Percentiles rank a stretch among this genome's conserved stretches.
These are phyloP conservation scores for Talaromyces liani DNA, from an alignment of 495 filamentous ascomycete species.

Conservation along the genomic window DNA sequence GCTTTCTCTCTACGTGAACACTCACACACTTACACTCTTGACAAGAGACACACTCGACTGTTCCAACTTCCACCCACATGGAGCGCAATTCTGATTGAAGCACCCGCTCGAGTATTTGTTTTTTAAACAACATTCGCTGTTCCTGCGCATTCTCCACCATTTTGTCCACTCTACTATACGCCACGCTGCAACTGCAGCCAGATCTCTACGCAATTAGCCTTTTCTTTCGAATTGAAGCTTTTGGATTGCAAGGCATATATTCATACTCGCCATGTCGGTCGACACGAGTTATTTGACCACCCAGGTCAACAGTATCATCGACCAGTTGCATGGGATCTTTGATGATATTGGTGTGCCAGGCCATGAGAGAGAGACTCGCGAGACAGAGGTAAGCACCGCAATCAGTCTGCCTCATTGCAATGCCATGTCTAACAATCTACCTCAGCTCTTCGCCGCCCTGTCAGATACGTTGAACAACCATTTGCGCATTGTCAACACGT, in stretches of 20 bases:
- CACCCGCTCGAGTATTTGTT: neutral
- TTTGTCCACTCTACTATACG: neutral
- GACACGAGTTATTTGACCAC: slow-evolving; percentile 86
- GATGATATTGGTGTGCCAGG: slow-evolving; percentile 89
- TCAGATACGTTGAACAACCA: slow-evolving; percentile 84
- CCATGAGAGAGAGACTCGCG: slow-evolving; percentile 83
- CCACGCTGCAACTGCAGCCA: neutral
- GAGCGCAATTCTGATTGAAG: neutral
- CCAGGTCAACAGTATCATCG: slow-evolving; percentile 87
- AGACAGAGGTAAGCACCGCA: slow-evolving; percentile 62
- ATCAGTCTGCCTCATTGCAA: neutral
- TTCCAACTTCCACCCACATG: neutral
- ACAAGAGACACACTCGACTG: neutral
- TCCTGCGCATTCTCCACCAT: neutral
- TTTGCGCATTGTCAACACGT: slow-evolving; percentile 66
- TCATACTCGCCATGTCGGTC: slow-evolving; percentile 56
- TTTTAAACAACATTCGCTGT: neutral
- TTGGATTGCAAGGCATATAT: neutral
- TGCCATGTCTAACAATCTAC: slow-evolving; percentile 10
- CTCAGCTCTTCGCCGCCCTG: slow-evolving; percentile 75
- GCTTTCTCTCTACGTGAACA: neutral
- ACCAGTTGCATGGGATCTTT: slow-evolving; percentile 84
- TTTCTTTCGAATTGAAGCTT: neutral
- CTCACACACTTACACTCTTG: neutral
- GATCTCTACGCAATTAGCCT: neutral